A percentile compares a stretch with the other conserved stretches of the same genome.
These are phyloP conservation scores for Gossypium herbaceum DNA, from an alignment of 345 rosid genomes.

Conservation along the genomic window DNA sequence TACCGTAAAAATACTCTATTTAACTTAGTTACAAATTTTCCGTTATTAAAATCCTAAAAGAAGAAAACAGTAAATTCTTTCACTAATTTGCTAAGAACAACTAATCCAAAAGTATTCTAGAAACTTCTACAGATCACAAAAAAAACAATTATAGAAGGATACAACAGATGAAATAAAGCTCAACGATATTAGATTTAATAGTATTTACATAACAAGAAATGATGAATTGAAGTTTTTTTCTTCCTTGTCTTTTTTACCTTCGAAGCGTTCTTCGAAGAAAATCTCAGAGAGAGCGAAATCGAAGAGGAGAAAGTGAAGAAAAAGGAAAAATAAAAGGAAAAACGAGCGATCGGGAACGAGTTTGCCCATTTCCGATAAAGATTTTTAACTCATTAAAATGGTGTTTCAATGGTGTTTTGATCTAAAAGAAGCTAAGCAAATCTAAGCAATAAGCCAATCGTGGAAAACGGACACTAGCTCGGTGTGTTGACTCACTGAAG, in stretches of 20 bases:
- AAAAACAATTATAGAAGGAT: background rate
- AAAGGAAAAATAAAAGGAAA: slow-evolving; percentile 5
- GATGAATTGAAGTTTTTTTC: background rate
- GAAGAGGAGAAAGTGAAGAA: slow-evolving; percentile 20
- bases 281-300: slow-evolving; percentile 40
- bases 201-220: background rate
- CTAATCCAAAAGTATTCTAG: background rate
- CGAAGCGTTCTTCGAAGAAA: slow-evolving; percentile 51
- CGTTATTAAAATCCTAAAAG: background rate
- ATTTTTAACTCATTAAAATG: background rate
- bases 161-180: background rate
- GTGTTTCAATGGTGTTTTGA: too few relatives aligned
- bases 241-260: slow-evolving; percentile 28
- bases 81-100: background rate
- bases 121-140: background rate
- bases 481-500: background rate
- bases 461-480: background rate
- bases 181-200: background rate
- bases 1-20: background rate
- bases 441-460: background rate
- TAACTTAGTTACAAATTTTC: background rate
- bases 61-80: background rate
- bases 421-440: background rate
- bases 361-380: slow-evolving; percentile 22
- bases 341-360: slow-evolving; percentile 4